Percentiles rank a stretch among this genome's conserved stretches.
phyloP scores from a whole-genome alignment of 306 rosid genomes.

The Malus fusca region DNA sequence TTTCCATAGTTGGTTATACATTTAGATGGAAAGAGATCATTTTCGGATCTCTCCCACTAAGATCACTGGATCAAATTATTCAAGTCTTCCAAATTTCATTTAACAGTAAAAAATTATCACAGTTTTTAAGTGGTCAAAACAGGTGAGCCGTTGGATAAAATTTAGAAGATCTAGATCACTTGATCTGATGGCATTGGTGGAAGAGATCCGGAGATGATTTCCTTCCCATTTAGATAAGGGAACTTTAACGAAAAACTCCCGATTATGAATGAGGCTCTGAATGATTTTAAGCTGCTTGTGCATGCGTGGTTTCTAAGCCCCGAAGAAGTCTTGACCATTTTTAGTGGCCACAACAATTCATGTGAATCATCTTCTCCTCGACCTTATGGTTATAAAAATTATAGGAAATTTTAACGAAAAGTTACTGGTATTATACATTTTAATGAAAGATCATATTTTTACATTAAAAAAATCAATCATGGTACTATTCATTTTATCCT shows the following conservation, averaged over 20 bases:
- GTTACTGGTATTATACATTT: accelerated
- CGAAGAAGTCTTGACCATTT: not conserved
- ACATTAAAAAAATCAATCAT: too few species aligned
- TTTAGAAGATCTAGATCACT: too few species aligned
- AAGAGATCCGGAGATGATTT: too few species aligned
- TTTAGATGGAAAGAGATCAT: not conserved
- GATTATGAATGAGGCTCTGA: not conserved
- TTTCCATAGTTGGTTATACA: not conserved
- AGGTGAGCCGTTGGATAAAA: too few species aligned
- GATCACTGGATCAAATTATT: too few species aligned
- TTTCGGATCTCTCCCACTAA: too few species aligned
- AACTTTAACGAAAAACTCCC: not conserved
- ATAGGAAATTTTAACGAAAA: too few species aligned
- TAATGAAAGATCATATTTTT: too few species aligned
- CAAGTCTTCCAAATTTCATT: too few species aligned
- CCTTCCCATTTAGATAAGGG: not conserved
- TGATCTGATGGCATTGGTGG: accelerated
- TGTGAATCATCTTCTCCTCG: not conserved
- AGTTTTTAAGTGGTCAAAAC: too few species aligned
- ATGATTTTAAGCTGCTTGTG: not conserved
- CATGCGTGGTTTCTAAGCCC: not conserved
- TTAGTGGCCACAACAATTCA: not conserved
- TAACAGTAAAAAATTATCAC: too few species aligned
- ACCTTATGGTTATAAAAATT: not conserved
- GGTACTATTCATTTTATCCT: too few species aligned